A percentile compares a stretch with the other conserved stretches of the same genome.
These are phyloP conservation scores for Penicillium tannophilum DNA, from an alignment of 495 filamentous ascomycete genomes.

Conservation along the genomic window DNA sequence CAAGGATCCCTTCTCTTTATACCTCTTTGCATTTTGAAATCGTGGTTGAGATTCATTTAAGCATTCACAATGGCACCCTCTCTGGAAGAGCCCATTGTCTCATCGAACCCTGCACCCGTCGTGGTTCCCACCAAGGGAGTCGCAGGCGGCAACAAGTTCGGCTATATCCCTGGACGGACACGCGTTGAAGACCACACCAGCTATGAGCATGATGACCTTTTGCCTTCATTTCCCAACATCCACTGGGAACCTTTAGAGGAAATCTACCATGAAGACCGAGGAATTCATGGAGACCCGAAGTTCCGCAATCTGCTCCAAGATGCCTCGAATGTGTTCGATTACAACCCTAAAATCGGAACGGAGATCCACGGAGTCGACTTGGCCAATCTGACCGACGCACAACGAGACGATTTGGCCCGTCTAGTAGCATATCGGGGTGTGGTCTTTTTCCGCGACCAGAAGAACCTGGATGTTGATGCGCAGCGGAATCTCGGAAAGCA, in stretches of 20 bases:
- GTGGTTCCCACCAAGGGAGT: constrained; percentile 24
- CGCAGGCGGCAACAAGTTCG: constrained; percentile 34
- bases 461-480: constrained; percentile 65
- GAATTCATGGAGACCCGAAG: constrained; percentile 53
- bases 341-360: constrained; percentile 71
- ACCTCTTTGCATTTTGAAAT: not conserved
- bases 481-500: constrained; percentile 67
- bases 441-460: constrained; percentile 71
- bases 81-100: constrained; percentile 29
- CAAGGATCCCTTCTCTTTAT: not conserved
- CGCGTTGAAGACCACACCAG: constrained; percentile 44
- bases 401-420: constrained; percentile 75
- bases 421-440: constrained; percentile 72
- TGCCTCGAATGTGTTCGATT: constrained; percentile 59
- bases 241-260: constrained; percentile 55
- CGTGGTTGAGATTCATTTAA: not conserved
- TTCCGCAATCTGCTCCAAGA: constrained; percentile 54
- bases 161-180: constrained; percentile 53
- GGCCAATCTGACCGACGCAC: constrained; percentile 62
- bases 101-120: constrained; percentile 17
- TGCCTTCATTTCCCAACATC: constrained; percentile 58
- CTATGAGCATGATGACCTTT: constrained; percentile 59
- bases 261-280: constrained; percentile 56
- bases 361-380: constrained; percentile 73
- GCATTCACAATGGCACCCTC: constrained; percentile 37